These are phyloP conservation scores for Leptographium wingfieldii DNA, from an alignment of 2,329 filamentous ascomycete species.

Conservation along the genomic window DNA sequence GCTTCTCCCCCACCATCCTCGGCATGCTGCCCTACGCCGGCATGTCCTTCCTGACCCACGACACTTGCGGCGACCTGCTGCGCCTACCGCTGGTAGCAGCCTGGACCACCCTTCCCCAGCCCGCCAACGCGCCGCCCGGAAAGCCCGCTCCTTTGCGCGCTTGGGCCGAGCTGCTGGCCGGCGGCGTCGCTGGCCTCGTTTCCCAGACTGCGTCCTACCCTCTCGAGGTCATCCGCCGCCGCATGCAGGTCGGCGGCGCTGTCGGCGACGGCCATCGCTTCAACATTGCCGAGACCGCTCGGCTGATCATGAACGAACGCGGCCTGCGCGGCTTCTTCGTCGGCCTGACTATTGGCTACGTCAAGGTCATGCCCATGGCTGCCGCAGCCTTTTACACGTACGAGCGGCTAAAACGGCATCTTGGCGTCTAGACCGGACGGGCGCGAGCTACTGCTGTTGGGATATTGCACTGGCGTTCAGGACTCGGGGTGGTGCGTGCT, in stretches of 20 bases:
- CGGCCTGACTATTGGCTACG: conserved; percentile 85
- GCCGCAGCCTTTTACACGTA: conserved; percentile 59
- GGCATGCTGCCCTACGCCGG: conserved; percentile 97
- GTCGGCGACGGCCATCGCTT: conserved; percentile 79
- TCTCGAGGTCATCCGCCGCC: conserved; percentile 76
- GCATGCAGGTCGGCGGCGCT: conserved; percentile 94
- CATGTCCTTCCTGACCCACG: conserved; percentile 89
- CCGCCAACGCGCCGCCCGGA: conserved; percentile 32
- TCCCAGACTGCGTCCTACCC: conserved; percentile 91
- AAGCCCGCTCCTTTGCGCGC: conserved; percentile 64
- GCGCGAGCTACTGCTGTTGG: not conserved
- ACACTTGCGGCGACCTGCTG: conserved; percentile 75
- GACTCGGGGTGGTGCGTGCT: no score
- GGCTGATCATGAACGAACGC: conserved; percentile 60
- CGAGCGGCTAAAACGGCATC: conserved; percentile 47
- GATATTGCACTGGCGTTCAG: no score
- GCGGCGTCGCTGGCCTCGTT: conserved; percentile 75
- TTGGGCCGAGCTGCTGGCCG: conserved; percentile 76
- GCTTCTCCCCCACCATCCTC: conserved; percentile 77
- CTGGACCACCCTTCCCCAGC: conserved; percentile 63
- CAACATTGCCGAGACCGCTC: conserved; percentile 65
- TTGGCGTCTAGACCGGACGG: conserved; percentile 44
- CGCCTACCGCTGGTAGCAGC: conserved; percentile 53
- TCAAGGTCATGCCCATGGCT: conserved; percentile 83
- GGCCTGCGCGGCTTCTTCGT: conserved; percentile 81